A percentile compares a stretch with the other conserved stretches of the same genome.
These are phyloP conservation scores for Medicago arabica DNA, from an alignment of 306 rosid genomes.

Conservation along the genomic window DNA sequence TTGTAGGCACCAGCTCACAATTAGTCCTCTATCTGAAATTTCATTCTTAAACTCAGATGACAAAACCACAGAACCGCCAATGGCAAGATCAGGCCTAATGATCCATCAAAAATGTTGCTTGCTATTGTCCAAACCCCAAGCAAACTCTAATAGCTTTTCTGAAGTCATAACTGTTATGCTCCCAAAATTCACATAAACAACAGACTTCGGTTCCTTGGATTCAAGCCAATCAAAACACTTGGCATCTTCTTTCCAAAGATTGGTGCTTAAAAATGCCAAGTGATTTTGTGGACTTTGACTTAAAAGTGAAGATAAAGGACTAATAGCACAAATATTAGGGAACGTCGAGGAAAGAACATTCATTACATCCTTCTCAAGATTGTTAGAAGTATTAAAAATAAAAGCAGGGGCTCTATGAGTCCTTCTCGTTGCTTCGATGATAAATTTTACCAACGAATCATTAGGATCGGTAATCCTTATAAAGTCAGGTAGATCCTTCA, in stretches of 20 bases:
- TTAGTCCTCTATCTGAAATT: too few species aligned
- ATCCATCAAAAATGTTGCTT: too few species aligned
- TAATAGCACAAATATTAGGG: not conserved
- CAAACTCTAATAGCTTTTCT: conserved; percentile 26
- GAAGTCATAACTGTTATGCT: conserved; percentile 19
- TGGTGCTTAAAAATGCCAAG: not conserved
- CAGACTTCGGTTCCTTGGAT: not conserved
- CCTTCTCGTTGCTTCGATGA: not conserved
- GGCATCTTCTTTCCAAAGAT: conserved; percentile 32
- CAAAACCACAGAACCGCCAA: too few species aligned
- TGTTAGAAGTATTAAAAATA: conserved; percentile 26
- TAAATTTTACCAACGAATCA: not conserved
- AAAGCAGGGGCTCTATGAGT: not conserved
- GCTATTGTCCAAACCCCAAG: conserved; percentile 36
- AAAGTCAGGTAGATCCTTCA: not conserved
- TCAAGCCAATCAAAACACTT: conserved; percentile 33
- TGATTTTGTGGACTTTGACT: not conserved
- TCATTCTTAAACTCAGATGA: too few species aligned
- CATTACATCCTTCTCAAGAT: conserved; percentile 27
- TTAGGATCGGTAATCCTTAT: conserved; percentile 13
- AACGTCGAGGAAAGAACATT: not conserved
- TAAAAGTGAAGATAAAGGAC: conserved; percentile 11
- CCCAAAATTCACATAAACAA: conserved; percentile 30
- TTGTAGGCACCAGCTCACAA: too few species aligned
- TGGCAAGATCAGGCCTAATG: too few species aligned